A percentile compares a stretch with the other conserved stretches of the same genome.
phyloP scores from a whole-genome alignment of 2,329 filamentous ascomycete genomes.

The Pyrenophora seminiperda region DNA sequence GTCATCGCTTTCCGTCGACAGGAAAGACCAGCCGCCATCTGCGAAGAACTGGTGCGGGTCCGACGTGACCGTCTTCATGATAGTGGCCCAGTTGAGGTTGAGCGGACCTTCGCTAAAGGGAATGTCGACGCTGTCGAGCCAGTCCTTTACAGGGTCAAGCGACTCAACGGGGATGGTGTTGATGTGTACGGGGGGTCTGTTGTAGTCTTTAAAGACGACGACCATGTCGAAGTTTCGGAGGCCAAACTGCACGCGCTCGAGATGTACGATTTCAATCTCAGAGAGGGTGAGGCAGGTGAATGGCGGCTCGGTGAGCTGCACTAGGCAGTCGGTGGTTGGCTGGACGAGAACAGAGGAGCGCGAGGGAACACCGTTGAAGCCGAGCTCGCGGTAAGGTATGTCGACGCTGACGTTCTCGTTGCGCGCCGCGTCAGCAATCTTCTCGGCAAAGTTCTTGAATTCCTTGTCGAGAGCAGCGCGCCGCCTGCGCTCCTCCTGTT shows the following conservation, averaged over 20 bases:
- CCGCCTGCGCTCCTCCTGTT: conserved; percentile 92
- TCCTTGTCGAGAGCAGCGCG: conserved; percentile 91
- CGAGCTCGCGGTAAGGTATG: conserved; percentile 94
- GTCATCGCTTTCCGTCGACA: conserved; percentile 83
- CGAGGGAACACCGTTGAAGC: conserved; percentile 95
- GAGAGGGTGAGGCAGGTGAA: conserved; percentile 95
- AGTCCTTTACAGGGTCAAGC: conserved; percentile 94
- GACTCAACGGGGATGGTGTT: conserved; percentile 98
- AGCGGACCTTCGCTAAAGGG: conserved; percentile 92
- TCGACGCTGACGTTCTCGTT: conserved; percentile 91
- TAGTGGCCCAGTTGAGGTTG: conserved; percentile 98
- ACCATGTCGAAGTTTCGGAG: conserved; percentile 99
- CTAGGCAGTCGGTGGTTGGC: conserved; percentile 93
- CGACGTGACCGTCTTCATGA: conserved; percentile 97
- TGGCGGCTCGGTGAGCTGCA: conserved; percentile 94
- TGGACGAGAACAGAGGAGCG: conserved; percentile 95
- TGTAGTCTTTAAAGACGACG: conserved; percentile 97
- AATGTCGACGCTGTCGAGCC: conserved; percentile 94
- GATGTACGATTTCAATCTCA: conserved; percentile 93
- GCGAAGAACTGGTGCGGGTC: conserved; percentile 95
- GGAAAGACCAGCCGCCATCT: conserved; percentile 94
- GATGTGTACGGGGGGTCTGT: conserved; percentile 86
- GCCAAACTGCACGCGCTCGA: conserved; percentile 94
- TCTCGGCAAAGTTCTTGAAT: conserved; percentile 95
- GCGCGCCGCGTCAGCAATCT: conserved; percentile 93